These are phyloP conservation scores for Rhizophora apiculata DNA, from an alignment of 345 rosid species.

Conservation along the genomic window DNA sequence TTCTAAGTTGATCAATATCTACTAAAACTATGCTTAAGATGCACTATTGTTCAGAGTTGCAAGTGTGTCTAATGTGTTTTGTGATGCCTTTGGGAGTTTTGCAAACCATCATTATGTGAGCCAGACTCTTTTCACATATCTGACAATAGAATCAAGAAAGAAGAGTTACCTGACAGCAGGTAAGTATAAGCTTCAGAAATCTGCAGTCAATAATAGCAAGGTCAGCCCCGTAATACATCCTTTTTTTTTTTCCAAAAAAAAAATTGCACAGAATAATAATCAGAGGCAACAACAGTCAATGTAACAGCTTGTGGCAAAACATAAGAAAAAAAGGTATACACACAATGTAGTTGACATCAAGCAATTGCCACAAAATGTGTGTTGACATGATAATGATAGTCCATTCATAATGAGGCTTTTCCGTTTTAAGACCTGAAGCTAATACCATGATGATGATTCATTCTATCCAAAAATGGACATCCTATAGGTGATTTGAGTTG, in stretches of 20 bases:
- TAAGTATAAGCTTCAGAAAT: slow-evolving; percentile 64
- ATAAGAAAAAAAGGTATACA: background rate
- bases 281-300: too few relatives aligned
- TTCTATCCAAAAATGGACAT: too few relatives aligned
- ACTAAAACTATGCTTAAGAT: too few relatives aligned
- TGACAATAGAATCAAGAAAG: slow-evolving; percentile 8
- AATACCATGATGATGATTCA: too few relatives aligned
- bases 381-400: background rate
- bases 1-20: too few relatives aligned
- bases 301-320: too few relatives aligned
- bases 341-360: background rate
- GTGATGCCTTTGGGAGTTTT: slow-evolving; percentile 30
- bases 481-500: too few relatives aligned
- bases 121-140: background rate
- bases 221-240: background rate
- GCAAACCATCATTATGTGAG: slow-evolving; percentile 25
- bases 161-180: slow-evolving; percentile 57
- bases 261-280: too few relatives aligned
- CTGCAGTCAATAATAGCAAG: slow-evolving; percentile 37
- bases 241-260: too few relatives aligned
- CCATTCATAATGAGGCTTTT: background rate
- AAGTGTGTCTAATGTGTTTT: slow-evolving; percentile 14
- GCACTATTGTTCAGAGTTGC: background rate
- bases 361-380: background rate
- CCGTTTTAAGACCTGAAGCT: too few relatives aligned